phyloP scores from a whole-genome alignment of 306 rosid genomes.

The Adenanthera pavonina region DNA sequence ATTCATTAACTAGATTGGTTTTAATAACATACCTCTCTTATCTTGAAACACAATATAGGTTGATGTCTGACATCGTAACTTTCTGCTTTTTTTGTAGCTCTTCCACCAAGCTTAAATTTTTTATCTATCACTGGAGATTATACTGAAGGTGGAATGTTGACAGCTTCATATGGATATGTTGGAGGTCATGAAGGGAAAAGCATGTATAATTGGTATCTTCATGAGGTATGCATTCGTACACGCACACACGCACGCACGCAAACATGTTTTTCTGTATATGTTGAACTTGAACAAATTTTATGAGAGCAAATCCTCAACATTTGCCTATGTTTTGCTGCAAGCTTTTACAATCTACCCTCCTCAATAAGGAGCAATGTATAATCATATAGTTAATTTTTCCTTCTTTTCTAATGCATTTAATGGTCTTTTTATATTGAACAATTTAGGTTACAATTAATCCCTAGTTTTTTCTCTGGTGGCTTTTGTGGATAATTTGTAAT shows the following conservation, averaged over 20 bases:
- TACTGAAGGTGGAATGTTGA: conserved; percentile 83
- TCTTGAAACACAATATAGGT: conserved; percentile 24
- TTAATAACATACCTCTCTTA: background rate
- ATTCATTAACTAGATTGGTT: background rate
- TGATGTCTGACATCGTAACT: conserved; percentile 23
- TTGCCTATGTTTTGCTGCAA: background rate
- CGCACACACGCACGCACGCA: too few relatives aligned
- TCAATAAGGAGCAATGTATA: background rate
- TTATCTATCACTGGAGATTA: conserved; percentile 92
- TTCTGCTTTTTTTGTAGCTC: conserved; percentile 65
- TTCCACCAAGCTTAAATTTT: conserved; percentile 98
- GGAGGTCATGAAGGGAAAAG: conserved; percentile 99
- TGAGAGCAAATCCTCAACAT: background rate
- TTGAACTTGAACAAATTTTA: background rate
- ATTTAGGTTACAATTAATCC: background rate
- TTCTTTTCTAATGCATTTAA: background rate
- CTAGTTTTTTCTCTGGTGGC: background rate
- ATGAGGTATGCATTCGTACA: conserved; percentile 64
- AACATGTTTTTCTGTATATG: background rate
- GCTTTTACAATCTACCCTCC: background rate
- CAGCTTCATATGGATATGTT: conserved; percentile 96
- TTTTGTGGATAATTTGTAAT: background rate
- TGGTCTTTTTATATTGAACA: background rate
- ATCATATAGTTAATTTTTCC: background rate
- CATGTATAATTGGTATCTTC: conserved; percentile 86